Evolutionary conservation across 352 stramenopile genomes (phyloP), one percentile per base, ranked within the genome.

Genomic region (Phytophthora tentaculata): DNA sequence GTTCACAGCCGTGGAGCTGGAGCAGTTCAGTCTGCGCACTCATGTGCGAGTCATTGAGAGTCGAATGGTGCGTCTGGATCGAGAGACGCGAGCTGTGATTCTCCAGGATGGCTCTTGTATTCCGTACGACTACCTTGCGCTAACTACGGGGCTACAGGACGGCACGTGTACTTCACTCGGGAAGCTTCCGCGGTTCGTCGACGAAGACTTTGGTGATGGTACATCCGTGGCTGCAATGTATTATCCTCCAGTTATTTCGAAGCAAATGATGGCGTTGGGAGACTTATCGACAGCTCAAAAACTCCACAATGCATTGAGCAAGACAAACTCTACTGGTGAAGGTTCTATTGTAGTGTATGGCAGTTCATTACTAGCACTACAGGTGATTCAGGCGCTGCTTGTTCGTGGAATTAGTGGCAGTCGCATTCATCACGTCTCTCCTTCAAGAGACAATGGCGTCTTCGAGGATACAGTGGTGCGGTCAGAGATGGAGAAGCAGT

Each of bases 101-200:
- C 80, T 97, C n/a, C 69, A 81, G 23, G 90, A 97, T 63, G 88
- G 85, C 19, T 92, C 84, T 5, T 83, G 89, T 17, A 65, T 97
- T 4, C 88, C 84, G 14, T 97, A 97, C 69, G 91, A 97, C 60
- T 81, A 88, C 32, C 67, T 97, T 10, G 76, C 89, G 19, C 79
- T 97, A 3, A 84, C 88, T 5, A 88, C 87, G 0, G 91, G 90
- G 0, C 77, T 96, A 16, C 77, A 90, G 50, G 85, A 92, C 26
- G 79, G 78, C 13, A 84, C 80, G 0, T 79, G 67, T 61, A 80
- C 76, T 14, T 68, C 80, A 16, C 77, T 90, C 4, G 76, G 70
- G 14, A 74, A 73, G 9, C 32, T 77, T 0, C 69, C 81, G 4
- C 55, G 56, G 17, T 89, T 90, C 41, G 58, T 75, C 13, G 78